A percentile compares a stretch with the other conserved stretches of the same genome.
Conservation (phyloP, 2,329 filamentous ascomycete genomes). For the Aspergillus sp. region DNA sequence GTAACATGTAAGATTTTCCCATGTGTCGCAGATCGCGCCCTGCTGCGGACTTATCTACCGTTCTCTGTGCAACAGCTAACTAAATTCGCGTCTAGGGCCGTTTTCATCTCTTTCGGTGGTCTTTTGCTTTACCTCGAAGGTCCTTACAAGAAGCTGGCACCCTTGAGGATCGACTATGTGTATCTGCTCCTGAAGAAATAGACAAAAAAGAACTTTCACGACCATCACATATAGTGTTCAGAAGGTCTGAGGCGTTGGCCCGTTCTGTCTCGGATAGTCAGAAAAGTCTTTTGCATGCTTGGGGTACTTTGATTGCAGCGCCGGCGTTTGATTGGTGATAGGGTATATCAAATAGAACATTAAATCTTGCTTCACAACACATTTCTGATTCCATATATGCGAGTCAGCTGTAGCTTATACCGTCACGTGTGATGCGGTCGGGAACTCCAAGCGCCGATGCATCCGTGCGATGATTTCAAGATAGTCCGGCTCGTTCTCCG, state of each 20-base stretch:
- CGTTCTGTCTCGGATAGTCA: conserved; percentile 9
- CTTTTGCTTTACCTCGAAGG: conserved; percentile 88
- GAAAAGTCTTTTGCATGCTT: conserved; percentile 32
- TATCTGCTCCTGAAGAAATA: conserved; percentile 94
- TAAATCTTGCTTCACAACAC: conserved; percentile 21
- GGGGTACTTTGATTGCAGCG: conserved; percentile 41
- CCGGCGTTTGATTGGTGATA: conserved; percentile 44
- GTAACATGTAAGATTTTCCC: conserved; percentile 73
- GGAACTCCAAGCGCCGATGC: conserved; percentile 80
- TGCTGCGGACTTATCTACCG: not conserved
- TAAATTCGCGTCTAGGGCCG: conserved; percentile 65
- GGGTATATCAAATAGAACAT: conserved; percentile 40
- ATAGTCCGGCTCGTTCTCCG: conserved; percentile 76
- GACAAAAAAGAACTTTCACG: conserved; percentile 12
- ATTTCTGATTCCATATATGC: conserved; percentile 2
- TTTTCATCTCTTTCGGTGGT: conserved; percentile 91
- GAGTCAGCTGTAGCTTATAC: conserved; percentile 12
- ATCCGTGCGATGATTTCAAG: conserved; percentile 73
- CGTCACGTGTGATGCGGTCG: conserved; percentile 54
- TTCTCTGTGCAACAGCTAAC: conserved; percentile 1
- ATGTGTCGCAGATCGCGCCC: not conserved
- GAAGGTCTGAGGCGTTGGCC: not conserved
- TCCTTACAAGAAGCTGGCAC: conserved; percentile 92
- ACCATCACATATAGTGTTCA: not conserved
- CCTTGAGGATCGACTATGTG: conserved; percentile 86